These are phyloP conservation scores for Dictyostelium citrinum DNA, from an alignment of 78 protist genomes.

Conservation along the genomic window DNA sequence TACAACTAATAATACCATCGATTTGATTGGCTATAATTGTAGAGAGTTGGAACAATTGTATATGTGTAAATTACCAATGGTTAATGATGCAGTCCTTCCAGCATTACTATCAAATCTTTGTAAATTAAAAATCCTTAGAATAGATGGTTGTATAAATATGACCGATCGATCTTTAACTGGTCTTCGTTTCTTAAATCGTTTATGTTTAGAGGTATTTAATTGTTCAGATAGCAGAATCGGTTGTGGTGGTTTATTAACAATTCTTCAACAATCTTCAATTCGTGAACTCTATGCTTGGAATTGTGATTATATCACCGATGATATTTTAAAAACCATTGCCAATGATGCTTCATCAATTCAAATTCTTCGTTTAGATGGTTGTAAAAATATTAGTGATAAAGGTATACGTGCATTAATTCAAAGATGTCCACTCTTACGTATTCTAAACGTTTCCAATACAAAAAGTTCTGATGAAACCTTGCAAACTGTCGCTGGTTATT, in stretches of 20 bases:
- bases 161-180: not conserved
- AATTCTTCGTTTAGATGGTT: conserved; percentile 23
- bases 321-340: not conserved
- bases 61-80: not conserved
- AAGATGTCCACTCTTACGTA: not conserved
- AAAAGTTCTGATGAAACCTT: conserved; percentile 17
- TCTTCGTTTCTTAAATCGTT: not conserved
- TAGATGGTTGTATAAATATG: conserved; percentile 38
- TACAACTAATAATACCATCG: conserved; percentile 24
- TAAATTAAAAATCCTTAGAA: not conserved
- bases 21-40: conserved; percentile 12
- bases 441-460: conserved; percentile 22
- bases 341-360: not conserved
- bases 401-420: conserved; percentile 23
- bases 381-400: conserved; percentile 50
- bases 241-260: not conserved
- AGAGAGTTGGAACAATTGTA: conserved; percentile 40
- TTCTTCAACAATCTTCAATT: conserved; percentile 7
- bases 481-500: not conserved
- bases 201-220: conserved; percentile 30
- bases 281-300: conserved; percentile 42
- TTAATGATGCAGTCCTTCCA: conserved; percentile 14
- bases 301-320: conserved; percentile 42
- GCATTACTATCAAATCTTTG: conserved; percentile 1
- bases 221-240: conserved; percentile 35